phyloP scores from a whole-genome alignment of 768 basidiomycete genomes.

The Glaciozyma martinii region DNA sequence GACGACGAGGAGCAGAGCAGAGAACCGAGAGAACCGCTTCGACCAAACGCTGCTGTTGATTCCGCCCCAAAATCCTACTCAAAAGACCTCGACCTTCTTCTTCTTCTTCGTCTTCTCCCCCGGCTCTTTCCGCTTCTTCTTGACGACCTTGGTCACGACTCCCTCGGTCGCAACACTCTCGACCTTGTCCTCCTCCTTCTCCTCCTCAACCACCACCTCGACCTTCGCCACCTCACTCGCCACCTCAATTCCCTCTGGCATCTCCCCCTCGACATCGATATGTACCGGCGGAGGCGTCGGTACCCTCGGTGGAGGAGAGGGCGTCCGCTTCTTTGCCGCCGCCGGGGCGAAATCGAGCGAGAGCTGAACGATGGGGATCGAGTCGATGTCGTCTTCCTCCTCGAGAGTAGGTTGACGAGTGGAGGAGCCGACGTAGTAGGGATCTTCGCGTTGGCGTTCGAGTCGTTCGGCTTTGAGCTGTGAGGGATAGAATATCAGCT shows the following conservation, averaged over 20 bases:
- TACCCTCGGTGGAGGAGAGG: conserved; percentile 37
- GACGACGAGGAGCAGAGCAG: no score
- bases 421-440: conserved; percentile 64
- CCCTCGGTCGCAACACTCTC: conserved; percentile 12
- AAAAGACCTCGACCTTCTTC: conserved; percentile 9
- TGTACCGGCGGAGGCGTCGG: conserved; percentile 44
- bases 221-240: background rate
- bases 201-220: background rate
- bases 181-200: background rate
- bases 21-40: no score
- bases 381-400: conserved; percentile 60
- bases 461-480: conserved; percentile 68
- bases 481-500: conserved; percentile 1
- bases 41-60: no score
- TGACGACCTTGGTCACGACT: conserved; percentile 23
- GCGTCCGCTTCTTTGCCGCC: conserved; percentile 29
- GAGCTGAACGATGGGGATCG: conserved; percentile 79
- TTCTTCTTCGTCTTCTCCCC: background rate
- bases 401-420: conserved; percentile 46
- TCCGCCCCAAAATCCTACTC: no score
- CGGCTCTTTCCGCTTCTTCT: conserved; percentile 18
- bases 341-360: conserved; percentile 43
- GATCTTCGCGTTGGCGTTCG: conserved; percentile 72
- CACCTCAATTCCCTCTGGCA: conserved; percentile 53
- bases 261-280: conserved; percentile 73